A percentile compares a stretch with the other conserved stretches of the same genome.
Evolutionary conservation across 2,329 filamentous ascomycete genomes (phyloP).

Genomic region (Rhexocercosporidium sp.): DNA sequence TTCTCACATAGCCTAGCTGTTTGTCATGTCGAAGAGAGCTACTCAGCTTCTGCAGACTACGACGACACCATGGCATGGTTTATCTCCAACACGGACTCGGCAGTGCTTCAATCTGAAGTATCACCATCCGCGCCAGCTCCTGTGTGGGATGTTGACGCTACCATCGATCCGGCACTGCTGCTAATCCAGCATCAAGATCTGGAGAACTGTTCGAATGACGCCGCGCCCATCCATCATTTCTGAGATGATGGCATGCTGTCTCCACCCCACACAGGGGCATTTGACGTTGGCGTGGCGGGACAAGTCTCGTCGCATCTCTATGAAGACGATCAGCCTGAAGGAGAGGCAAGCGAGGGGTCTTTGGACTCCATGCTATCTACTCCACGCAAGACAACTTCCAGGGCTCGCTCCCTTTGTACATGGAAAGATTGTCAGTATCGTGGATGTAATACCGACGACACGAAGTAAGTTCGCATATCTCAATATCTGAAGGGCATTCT

Average conservation of each 20-base stretch:
- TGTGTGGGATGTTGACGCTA: slow-evolving; percentile 7
- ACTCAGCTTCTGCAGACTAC: slow-evolving; percentile 7
- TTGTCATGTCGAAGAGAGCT: slow-evolving; percentile 3
- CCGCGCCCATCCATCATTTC: slow-evolving; percentile 12
- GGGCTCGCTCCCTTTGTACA: slow-evolving; percentile 11
- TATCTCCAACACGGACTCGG: slow-evolving; percentile 11
- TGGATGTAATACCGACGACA: slow-evolving; percentile 9
- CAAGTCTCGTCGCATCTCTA: slow-evolving; percentile 8
- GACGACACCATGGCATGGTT: slow-evolving; percentile 9
- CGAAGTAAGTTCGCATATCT: slow-evolving; percentile 9
- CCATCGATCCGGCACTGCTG: slow-evolving; percentile 12
- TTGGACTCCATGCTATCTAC: slow-evolving; percentile 9
- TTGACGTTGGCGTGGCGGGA: slow-evolving; percentile 12
- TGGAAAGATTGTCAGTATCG: slow-evolving; percentile 11
- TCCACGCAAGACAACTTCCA: slow-evolving; percentile 9
- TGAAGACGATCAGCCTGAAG: slow-evolving; percentile 8
- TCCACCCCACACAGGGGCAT: slow-evolving; percentile 10
- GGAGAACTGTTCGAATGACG: slow-evolving; percentile 9
- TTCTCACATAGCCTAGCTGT: slow-evolving; percentile 5
- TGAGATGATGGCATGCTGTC: slow-evolving; percentile 11
- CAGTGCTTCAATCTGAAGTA: slow-evolving; percentile 7
- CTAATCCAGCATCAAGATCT: slow-evolving; percentile 6
- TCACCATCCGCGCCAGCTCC: slow-evolving; percentile 7
- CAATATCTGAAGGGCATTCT: slow-evolving; percentile 10
- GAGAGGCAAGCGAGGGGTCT: slow-evolving; percentile 7